Percentiles rank a stretch among this genome's conserved stretches.
Evolutionary conservation across 176 grass and related monocot species (phyloP).

Genomic region (Eremochloa ophiuroides): DNA sequence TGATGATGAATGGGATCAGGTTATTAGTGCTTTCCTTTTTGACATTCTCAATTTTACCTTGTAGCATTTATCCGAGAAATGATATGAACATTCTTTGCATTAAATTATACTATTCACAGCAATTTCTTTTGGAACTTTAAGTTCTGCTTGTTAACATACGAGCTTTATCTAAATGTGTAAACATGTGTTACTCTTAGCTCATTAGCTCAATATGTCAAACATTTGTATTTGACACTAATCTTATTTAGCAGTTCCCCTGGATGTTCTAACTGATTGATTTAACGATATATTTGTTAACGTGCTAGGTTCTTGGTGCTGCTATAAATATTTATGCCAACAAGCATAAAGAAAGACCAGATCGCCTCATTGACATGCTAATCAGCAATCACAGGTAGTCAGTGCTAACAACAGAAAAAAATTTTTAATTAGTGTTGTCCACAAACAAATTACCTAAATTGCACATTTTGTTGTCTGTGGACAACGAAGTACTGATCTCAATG

Average conservation of each 20-base stretch:
- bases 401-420: background rate
- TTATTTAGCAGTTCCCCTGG: background rate
- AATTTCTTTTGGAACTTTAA: slow-evolving; percentile 15
- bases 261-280: slow-evolving; percentile 19
- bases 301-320: slow-evolving; percentile 78
- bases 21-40: slow-evolving; percentile 37
- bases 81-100: background rate
- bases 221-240: background rate
- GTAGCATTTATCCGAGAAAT: background rate
- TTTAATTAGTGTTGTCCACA: background rate
- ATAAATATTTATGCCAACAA: slow-evolving; percentile 94
- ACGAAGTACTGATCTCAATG: background rate
- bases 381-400: slow-evolving; percentile 81
- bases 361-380: slow-evolving; percentile 91
- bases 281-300: slow-evolving; percentile 38
- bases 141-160: slow-evolving; percentile 9
- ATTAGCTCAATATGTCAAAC: slow-evolving; percentile 3
- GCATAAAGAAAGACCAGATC: slow-evolving; percentile 94
- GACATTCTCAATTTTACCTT: slow-evolving; percentile 6
- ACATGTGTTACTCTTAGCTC: slow-evolving; percentile 11
- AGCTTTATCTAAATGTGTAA: background rate
- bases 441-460: background rate
- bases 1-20: slow-evolving; percentile 96
- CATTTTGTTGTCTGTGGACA: background rate
- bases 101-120: slow-evolving; percentile 8